These are phyloP conservation scores for Lagenaria siceraria DNA, from an alignment of 306 rosid species.

Conservation along the genomic window DNA sequence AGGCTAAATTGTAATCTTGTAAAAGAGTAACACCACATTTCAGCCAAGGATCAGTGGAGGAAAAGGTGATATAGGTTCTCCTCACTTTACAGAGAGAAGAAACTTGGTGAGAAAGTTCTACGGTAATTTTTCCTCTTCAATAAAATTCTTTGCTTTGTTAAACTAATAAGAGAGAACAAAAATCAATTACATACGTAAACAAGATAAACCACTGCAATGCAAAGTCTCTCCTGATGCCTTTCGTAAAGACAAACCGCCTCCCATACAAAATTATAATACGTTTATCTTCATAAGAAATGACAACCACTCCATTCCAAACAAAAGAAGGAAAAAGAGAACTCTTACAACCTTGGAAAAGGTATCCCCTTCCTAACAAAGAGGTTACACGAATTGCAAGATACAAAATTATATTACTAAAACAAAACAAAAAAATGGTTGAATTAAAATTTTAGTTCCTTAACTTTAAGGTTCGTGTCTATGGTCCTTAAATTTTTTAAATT, in stretches of 20 bases:
- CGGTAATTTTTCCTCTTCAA: neutral
- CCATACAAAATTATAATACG: neutral
- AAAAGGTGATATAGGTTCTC: neutral
- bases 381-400: too few species aligned
- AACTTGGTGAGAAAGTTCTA: neutral
- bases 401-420: neutral
- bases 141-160: neutral
- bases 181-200: neutral
- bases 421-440: neutral
- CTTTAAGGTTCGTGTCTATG: too few species aligned
- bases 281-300: too few species aligned
- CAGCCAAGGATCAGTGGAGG: neutral
- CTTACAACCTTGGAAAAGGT: too few species aligned
- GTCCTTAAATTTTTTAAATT: neutral
- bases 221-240: neutral
- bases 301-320: too few species aligned
- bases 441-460: too few species aligned
- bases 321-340: too few species aligned
- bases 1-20: neutral
- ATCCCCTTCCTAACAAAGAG: too few species aligned
- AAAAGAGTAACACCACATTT: neutral
- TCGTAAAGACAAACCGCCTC: neutral
- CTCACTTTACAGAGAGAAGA: neutral
- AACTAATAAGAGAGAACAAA: neutral
- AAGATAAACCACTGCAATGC: neutral